Conservation (phyloP, 768 basidiomycete species). For the Lentinula sp. region DNA sequence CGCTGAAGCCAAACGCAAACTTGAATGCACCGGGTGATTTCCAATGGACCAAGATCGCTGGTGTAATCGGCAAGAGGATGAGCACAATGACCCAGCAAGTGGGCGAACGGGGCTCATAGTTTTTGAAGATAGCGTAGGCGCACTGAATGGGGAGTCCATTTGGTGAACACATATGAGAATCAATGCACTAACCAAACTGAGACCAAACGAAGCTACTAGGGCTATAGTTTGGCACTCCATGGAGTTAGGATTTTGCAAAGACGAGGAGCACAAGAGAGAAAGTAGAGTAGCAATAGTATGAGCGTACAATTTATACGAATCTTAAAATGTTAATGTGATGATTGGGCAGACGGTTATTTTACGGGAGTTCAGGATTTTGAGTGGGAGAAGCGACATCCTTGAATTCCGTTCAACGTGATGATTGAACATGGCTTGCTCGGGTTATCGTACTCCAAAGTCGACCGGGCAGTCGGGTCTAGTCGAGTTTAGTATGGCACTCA, state of each 20-base stretch:
- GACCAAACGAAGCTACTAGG: not conserved
- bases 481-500: not conserved
- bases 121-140: not conserved
- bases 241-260: not conserved
- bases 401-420: not conserved
- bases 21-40: not conserved
- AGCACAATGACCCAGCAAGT: not conserved
- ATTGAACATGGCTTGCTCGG: not conserved
- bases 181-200: not conserved
- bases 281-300: not conserved
- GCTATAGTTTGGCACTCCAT: not conserved
- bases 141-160: not conserved
- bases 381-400: not conserved
- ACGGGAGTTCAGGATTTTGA: not conserved
- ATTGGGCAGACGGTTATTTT: too few relatives aligned
- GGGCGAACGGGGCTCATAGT: not conserved
- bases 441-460: not conserved
- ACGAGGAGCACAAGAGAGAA: not conserved
- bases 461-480: not conserved
- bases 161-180: too few relatives aligned
- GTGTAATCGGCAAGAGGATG: not conserved
- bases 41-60: not conserved
- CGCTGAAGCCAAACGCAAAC: not conserved
- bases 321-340: not conserved
- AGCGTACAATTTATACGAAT: not conserved